Evolutionary conservation across 306 rosid species (phyloP), one percentile per base, ranked within the genome.

Genomic region (Citrullus colocynthis): DNA sequence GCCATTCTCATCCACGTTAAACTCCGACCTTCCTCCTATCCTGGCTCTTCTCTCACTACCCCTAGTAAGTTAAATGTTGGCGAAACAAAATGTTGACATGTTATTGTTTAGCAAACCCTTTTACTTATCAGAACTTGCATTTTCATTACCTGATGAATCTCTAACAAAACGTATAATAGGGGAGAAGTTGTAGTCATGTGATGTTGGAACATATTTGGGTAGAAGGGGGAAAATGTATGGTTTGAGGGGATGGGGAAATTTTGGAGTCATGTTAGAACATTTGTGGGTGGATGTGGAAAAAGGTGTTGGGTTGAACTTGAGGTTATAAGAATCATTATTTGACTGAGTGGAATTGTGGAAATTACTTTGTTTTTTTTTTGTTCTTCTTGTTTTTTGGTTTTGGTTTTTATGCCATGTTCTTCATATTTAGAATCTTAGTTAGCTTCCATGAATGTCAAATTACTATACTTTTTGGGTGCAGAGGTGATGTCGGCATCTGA

Each of bases 1-100:
- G 87, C 93, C 32, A 41, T 90, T 78, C 96, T 95, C 81, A 78
- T 95, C 82, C 96, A 95, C 83, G 96, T 95, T 88, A 92, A 85
- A 84, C 74, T 84, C 82, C 80, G 70, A 55, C 2, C 89, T 45
- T 9, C 84, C 6, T 15, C 77, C 6, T 58, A 80, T 67, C 61
- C 91, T 55, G 14, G 82, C 65, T 65, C 87, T 15, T 77, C 88
- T 66, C 61, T 84, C 79, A 67, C 83, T 67, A 36, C 79, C 75
- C 58, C 84, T 70, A 88, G 98, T 92, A 77, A 73, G 96, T 15
- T 0, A 2, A 59, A 14, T 32, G 58, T 54, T 17, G 9, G 17
- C 6, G 9, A 49, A 44, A 8, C 3, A 44, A 44, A 0, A 36
- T 34, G 4, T 36, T 36, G 39, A 36, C 39, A 36, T 36, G 39